Conservation (phyloP, 805 yeast species). For the Candida alai region DNA sequence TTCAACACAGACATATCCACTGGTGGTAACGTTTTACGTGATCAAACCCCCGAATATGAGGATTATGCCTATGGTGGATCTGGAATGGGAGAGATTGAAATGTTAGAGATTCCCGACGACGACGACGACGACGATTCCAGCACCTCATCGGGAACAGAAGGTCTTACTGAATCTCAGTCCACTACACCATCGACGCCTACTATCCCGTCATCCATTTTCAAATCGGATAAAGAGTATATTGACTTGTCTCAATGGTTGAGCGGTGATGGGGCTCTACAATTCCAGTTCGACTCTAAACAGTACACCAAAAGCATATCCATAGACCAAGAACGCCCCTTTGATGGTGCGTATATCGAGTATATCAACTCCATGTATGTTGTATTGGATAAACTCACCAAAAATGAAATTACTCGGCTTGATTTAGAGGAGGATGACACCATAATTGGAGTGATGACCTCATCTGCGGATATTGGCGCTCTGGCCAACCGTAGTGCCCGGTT, state of each 20-base stretch:
- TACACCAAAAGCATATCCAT: slow-evolving; percentile 30
- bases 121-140: slow-evolving; percentile 14
- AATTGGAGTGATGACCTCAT: slow-evolving; percentile 28
- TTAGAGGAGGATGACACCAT: slow-evolving; percentile 20
- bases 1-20: too few species aligned
- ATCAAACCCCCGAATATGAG: too few species aligned
- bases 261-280: slow-evolving; percentile 29
- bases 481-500: not conserved
- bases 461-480: not conserved
- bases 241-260: slow-evolving; percentile 47
- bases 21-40: too few species aligned
- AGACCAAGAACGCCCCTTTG: slow-evolving; percentile 36
- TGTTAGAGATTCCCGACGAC: slow-evolving; percentile 42
- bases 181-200: not conserved
- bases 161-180: slow-evolving; percentile 16
- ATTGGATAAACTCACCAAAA: slow-evolving; percentile 36
- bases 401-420: slow-evolving; percentile 9
- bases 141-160: slow-evolving; percentile 28
- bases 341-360: slow-evolving; percentile 43
- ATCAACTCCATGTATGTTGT: slow-evolving; percentile 49
- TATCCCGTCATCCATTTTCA: slow-evolving; percentile 6
- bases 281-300: slow-evolving; percentile 41
- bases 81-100: slow-evolving; percentile 34
- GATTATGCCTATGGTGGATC: slow-evolving; percentile 2
- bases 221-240: slow-evolving; percentile 22